Evolutionary conservation across 116 monocot species (phyloP).

Genomic region (Papilionanthe hybrid): DNA sequence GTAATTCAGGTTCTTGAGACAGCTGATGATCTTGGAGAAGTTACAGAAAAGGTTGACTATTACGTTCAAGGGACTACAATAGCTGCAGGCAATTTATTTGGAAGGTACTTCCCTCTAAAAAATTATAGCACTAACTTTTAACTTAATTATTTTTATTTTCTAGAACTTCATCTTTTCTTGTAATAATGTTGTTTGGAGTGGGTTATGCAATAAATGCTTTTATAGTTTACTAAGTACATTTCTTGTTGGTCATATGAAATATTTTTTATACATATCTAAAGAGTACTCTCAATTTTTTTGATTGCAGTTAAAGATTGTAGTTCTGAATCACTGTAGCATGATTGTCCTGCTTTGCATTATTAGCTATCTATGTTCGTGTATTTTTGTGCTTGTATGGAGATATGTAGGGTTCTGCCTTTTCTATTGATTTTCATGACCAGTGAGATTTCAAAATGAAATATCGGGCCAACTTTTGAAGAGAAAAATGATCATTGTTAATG

Average conservation of each 20-base stretch:
- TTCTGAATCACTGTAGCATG: background rate
- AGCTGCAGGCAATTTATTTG: slow-evolving; percentile 94
- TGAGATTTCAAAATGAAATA: background rate
- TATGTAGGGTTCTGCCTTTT: background rate
- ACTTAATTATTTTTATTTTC: background rate
- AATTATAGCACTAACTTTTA: background rate
- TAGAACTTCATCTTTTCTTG: background rate
- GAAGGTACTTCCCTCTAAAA: slow-evolving; percentile 46
- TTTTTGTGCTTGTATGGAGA: background rate
- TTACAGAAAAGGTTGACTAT: slow-evolving; percentile 94
- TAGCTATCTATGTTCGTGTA: background rate
- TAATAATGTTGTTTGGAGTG: slow-evolving; percentile 1
- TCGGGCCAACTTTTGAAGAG: background rate
- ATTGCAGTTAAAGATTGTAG: too few species aligned
- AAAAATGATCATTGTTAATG: background rate
- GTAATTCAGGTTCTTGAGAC: slow-evolving; percentile 90
- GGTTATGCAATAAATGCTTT: background rate
- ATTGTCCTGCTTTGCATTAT: background rate
- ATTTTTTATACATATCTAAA: background rate
- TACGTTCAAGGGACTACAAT: slow-evolving; percentile 92
- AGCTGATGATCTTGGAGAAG: slow-evolving; percentile 90
- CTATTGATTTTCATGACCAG: background rate
- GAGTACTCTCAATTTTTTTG: too few species aligned
- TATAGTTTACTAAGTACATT: background rate
- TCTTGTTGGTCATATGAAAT: background rate